phyloP scores from a whole-genome alignment of 306 rosid genomes.

The Quillaja saponaria region DNA sequence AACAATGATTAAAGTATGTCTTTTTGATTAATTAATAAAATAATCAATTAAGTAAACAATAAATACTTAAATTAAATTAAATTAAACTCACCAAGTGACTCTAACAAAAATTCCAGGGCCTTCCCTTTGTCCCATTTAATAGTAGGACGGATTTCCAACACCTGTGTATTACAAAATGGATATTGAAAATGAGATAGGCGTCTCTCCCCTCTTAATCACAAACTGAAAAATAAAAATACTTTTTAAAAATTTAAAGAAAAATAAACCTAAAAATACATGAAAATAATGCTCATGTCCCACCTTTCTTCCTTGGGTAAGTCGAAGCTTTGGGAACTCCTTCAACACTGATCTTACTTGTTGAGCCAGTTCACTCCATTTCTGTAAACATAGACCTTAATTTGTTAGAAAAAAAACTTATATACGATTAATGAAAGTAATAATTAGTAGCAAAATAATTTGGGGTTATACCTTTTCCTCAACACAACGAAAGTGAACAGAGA shows the following conservation, averaged over 20 bases:
- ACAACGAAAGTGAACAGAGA: slow-evolving; percentile 87
- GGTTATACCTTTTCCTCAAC: slow-evolving; percentile 82
- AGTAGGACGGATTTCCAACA: slow-evolving; percentile 88
- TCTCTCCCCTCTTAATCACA: slow-evolving; percentile 13
- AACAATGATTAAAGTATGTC: no score
- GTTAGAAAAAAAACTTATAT: no score
- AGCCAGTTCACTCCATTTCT: slow-evolving; percentile 88
- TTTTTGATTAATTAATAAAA: no score
- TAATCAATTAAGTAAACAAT: no score
- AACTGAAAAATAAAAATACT: slow-evolving; percentile 22
- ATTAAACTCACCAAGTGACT: slow-evolving; percentile 78
- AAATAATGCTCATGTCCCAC: slow-evolving; percentile 45
- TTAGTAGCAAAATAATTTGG: no score
- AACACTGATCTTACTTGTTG: slow-evolving; percentile 75
- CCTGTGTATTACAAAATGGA: slow-evolving; percentile 54
- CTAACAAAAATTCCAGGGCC: slow-evolving; percentile 86
- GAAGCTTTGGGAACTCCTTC: slow-evolving; percentile 80
- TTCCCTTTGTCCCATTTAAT: slow-evolving; percentile 99
- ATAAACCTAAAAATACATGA: slow-evolving; percentile 5
- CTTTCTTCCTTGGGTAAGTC: slow-evolving; percentile 87
- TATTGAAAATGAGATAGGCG: slow-evolving; percentile 48
- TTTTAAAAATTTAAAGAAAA: slow-evolving; percentile 13
- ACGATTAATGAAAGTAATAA: no score
- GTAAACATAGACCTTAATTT: no score
- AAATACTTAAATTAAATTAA: not conserved